phyloP scores from a whole-genome alignment of 2,329 filamentous ascomycete genomes.

The Trichothecium roseum region DNA sequence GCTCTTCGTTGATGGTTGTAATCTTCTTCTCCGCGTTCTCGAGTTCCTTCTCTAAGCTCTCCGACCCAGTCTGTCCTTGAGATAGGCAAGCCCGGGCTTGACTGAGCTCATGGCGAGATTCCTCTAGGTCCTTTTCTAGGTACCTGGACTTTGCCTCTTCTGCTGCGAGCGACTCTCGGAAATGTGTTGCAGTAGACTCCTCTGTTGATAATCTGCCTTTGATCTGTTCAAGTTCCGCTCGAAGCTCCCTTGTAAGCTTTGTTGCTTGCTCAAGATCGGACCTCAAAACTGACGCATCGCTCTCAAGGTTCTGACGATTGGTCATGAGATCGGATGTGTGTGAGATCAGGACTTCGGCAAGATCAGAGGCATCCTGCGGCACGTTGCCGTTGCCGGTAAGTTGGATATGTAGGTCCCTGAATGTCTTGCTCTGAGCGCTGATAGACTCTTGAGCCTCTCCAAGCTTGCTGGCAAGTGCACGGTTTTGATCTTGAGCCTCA shows the following conservation, averaged over 20 bases:
- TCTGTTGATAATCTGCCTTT: slow-evolving; percentile 41
- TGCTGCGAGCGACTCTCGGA: slow-evolving; percentile 42
- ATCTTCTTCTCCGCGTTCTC: slow-evolving; percentile 67
- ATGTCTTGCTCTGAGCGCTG: slow-evolving; percentile 38
- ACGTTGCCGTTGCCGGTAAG: slow-evolving; percentile 41
- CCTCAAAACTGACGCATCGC: slow-evolving; percentile 47
- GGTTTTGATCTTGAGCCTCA: slow-evolving; percentile 41
- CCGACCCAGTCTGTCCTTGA: slow-evolving; percentile 75
- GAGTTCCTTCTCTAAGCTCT: slow-evolving; percentile 63
- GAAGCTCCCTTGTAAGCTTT: slow-evolving; percentile 41
- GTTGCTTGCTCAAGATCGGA: slow-evolving; percentile 54
- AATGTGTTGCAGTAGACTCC: slow-evolving; percentile 38
- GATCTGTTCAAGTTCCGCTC: slow-evolving; percentile 43
- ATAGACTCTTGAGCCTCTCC: slow-evolving; percentile 39
- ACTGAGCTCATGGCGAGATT: slow-evolving; percentile 59
- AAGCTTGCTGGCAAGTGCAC: slow-evolving; percentile 38
- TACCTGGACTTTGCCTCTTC: slow-evolving; percentile 44
- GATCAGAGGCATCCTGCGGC: slow-evolving; percentile 44
- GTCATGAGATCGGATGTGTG: slow-evolving; percentile 47
- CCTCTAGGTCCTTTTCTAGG: slow-evolving; percentile 46
- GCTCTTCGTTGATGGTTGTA: slow-evolving; percentile 54
- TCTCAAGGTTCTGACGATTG: slow-evolving; percentile 50
- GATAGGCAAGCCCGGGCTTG: slow-evolving; percentile 61
- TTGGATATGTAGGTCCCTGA: slow-evolving; percentile 50
- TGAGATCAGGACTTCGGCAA: slow-evolving; percentile 50